Percentiles rank a stretch among this genome's conserved stretches.
These are phyloP conservation scores for Lichtheimia ramosa DNA, from an alignment of 371 early-diverging fungal species.

Conservation along the genomic window DNA sequence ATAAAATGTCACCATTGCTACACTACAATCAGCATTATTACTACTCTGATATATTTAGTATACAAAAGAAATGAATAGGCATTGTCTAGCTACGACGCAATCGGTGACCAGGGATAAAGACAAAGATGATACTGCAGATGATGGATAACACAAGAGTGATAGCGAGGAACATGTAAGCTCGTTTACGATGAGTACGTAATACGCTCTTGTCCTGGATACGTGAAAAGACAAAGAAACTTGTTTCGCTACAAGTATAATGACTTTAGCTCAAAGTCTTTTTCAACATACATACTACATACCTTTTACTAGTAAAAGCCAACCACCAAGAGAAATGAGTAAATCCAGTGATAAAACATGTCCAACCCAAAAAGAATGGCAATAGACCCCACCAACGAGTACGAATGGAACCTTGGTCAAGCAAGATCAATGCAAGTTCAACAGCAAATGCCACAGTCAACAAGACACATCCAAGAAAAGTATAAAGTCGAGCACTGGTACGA, in stretches of 20 bases:
- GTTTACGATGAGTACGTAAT: constrained; percentile 32
- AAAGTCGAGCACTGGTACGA: constrained; percentile 17
- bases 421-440: constrained; percentile 39
- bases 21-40: too few relatives aligned
- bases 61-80: background rate
- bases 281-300: constrained; percentile 30
- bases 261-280: too few relatives aligned
- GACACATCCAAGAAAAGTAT: constrained; percentile 23
- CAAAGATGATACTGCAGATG: constrained; percentile 40
- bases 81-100: constrained; percentile 17
- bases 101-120: constrained; percentile 40
- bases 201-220: constrained; percentile 44
- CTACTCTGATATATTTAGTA: background rate
- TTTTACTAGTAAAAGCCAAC: constrained; percentile 36
- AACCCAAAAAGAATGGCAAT: constrained; percentile 42
- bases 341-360: constrained; percentile 34
- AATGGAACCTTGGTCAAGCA: constrained; percentile 26
- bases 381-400: constrained; percentile 35
- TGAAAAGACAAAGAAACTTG: constrained; percentile 32
- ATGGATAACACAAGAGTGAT: constrained; percentile 26
- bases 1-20: too few relatives aligned
- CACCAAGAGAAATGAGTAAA: constrained; percentile 48
- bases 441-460: constrained; percentile 38
- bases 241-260: constrained; percentile 26
- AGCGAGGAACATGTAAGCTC: constrained; percentile 34